A percentile compares a stretch with the other conserved stretches of the same genome.
These are phyloP conservation scores for Trichoderma erinaceum DNA, from an alignment of 495 filamentous ascomycete species.

Conservation along the genomic window DNA sequence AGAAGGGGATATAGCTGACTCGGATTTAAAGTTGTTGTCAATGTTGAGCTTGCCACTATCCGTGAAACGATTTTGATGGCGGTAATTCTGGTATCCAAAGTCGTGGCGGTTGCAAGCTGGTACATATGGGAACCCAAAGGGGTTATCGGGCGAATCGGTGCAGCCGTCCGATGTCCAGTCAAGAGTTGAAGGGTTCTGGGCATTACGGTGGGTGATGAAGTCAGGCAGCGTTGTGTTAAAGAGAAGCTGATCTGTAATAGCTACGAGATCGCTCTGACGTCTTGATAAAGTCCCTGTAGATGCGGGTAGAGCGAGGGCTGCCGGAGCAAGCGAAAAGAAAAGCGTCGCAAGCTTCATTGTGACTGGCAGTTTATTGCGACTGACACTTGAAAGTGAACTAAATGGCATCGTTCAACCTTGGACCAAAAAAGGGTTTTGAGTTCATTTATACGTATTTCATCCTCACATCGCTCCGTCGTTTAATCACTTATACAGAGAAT, in stretches of 20 bases:
- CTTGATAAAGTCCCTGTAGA: background rate
- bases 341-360: constrained; percentile 28
- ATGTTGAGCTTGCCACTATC: constrained; percentile 27
- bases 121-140: constrained; percentile 40
- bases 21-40: constrained; percentile 39
- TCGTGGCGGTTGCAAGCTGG: constrained; percentile 43
- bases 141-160: constrained; percentile 37
- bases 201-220: constrained; percentile 27
- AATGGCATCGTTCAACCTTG: background rate
- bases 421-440: background rate
- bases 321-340: constrained; percentile 20
- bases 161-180: constrained; percentile 42
- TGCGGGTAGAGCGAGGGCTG: constrained; percentile 24
- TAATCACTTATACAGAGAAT: background rate
- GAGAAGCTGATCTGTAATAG: constrained; percentile 31
- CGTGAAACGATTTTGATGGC: constrained; percentile 36
- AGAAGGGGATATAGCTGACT: constrained; percentile 22
- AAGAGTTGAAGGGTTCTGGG: constrained; percentile 27
- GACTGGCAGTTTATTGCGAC: background rate
- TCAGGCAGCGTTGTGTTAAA: constrained; percentile 28
- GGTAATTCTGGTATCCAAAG: constrained; percentile 45
- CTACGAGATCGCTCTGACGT: constrained; percentile 16
- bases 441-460: background rate
- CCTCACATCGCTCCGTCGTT: no score
- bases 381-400: background rate